Conservation (phyloP, 768 basidiomycete genomes). For the Coprinopsis sp. region DNA sequence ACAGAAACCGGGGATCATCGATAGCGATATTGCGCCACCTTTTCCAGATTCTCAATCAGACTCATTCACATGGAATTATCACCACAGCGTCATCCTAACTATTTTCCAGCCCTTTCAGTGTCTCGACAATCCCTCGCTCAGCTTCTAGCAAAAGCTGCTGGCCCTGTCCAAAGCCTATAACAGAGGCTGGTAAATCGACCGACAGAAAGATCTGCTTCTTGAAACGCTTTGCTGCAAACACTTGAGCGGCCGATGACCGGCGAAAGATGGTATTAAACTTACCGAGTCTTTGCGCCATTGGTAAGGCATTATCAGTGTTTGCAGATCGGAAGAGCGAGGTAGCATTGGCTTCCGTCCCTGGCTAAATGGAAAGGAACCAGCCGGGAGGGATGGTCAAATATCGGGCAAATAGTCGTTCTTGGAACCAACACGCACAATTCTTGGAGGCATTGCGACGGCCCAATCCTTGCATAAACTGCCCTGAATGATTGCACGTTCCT, state of each 20-base stretch:
- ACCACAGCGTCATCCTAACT: constrained; percentile 3
- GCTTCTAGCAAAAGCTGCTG: constrained; percentile 46
- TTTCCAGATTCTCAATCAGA: neutral
- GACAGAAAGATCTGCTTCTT: constrained; percentile 69
- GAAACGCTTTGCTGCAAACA: constrained; percentile 53
- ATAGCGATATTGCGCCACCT: neutral
- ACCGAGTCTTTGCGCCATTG: constrained; percentile 83
- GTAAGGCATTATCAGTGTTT: constrained; percentile 55
- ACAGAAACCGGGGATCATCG: constrained; percentile 1
- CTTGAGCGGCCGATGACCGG: constrained; percentile 14
- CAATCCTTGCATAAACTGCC: constrained; percentile 70
- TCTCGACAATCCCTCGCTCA: constrained; percentile 56
- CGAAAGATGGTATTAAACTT: constrained; percentile 21
- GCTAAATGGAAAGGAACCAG: constrained; percentile 17
- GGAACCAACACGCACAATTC: constrained; percentile 25
- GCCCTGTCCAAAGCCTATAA: constrained; percentile 42
- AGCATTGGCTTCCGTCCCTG: constrained; percentile 38
- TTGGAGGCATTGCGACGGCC: constrained; percentile 77
- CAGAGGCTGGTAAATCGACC: constrained; percentile 48
- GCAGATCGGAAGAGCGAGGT: constrained; percentile 63
- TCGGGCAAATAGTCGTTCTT: constrained; percentile 7
- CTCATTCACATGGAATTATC: neutral
- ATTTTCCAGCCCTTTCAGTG: constrained; percentile 32
- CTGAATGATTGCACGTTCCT: constrained; percentile 41
- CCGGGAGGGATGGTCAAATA: constrained; percentile 4